Evolutionary conservation across 352 stramenopile genomes (phyloP), one percentile per base, ranked within the genome.

Genomic region (Phytophthora pseudosyringae): DNA sequence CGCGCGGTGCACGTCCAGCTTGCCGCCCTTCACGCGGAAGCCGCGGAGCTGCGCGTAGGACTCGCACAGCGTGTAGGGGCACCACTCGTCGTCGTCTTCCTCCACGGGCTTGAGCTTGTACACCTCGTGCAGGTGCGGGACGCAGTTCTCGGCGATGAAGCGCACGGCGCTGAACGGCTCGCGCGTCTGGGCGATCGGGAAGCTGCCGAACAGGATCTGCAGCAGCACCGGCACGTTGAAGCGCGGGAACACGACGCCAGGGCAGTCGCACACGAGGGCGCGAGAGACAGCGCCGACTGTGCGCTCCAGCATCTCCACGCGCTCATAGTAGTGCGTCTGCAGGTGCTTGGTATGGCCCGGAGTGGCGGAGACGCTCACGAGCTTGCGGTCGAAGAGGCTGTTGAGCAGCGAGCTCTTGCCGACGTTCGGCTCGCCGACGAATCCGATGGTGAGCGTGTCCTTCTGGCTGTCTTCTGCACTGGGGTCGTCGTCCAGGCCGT

Each of bases 371-470:
- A 93, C 86, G 45, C 83, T 91, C 36, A 93, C 85, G 32, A 94
- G 77, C 54, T 93, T 95, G 54, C 81, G 78, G 5, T 69, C 80
- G 40, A 93, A 90, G 31, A 95, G 70, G 36, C 69, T 85, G 64
- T 98, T 98, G 71, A 99, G 97, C 21, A 99, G 69, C 25, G 91
- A 98, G 59, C 79, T 96, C 75, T 99, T 99, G 48, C 86, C 86
- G 29, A 94, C 86, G 57, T 99, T 99, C 5, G 98, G 97, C 75
- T 99, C 99, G n/a, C 98, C 98, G 39, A 99, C 93, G 39, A 99
- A 91, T 9, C 86, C 86, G 15, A 98, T 94, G 4, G 98, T 97
- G 25, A 97, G 93, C 39, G 98, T 75, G 29, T 89, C 89, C 6
- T 84, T 93, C 65, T 97, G 93, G 75, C 95, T 94, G 51, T 97